Conservation (phyloP, 2,329 filamentous ascomycete genomes). For the Intubia oerlemansii region DNA sequence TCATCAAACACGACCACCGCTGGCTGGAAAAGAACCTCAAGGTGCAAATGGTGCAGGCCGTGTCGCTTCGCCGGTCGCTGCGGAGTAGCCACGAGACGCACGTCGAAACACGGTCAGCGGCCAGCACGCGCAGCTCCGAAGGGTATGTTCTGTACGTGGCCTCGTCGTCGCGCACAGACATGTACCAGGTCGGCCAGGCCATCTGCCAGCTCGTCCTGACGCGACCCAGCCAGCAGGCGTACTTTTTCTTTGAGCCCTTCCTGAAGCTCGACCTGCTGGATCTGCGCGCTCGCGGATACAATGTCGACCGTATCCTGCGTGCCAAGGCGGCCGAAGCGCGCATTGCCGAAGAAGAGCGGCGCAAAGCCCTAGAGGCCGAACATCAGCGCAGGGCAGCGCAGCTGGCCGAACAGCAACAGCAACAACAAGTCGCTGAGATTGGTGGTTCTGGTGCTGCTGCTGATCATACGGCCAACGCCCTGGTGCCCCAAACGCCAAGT, state of each 20-base stretch:
- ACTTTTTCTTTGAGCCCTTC: conserved; percentile 78
- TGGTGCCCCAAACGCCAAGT: no score
- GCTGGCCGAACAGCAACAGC: conserved; percentile 21
- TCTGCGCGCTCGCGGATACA: conserved; percentile 75
- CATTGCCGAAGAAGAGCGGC: conserved; percentile 65
- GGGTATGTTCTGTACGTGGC: conserved; percentile 56
- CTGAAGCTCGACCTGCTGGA: conserved; percentile 67
- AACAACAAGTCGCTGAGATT: not conserved
- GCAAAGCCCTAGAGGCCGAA: conserved; percentile 53
- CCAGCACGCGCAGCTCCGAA: conserved; percentile 24
- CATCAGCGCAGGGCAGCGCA: conserved; percentile 45
- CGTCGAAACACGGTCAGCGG: conserved; percentile 55
- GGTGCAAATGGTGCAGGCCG: conserved; percentile 57
- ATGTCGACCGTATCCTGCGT: conserved; percentile 82
- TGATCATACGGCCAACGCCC: conserved; percentile 15
- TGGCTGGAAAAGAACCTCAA: conserved; percentile 78
- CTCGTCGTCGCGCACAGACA: conserved; percentile 40
- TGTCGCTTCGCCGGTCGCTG: conserved; percentile 59
- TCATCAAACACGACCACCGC: conserved; percentile 67
- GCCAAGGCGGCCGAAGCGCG: conserved; percentile 73
- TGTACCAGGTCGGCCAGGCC: conserved; percentile 82
- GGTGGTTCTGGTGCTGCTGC: conserved; percentile 12
- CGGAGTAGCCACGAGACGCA: conserved; percentile 38
- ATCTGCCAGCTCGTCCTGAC: conserved; percentile 63
- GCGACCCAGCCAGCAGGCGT: conserved; percentile 71